Evolutionary conservation across 768 basidiomycete genomes (phyloP).

Genomic region (Lentinus brumalis): DNA sequence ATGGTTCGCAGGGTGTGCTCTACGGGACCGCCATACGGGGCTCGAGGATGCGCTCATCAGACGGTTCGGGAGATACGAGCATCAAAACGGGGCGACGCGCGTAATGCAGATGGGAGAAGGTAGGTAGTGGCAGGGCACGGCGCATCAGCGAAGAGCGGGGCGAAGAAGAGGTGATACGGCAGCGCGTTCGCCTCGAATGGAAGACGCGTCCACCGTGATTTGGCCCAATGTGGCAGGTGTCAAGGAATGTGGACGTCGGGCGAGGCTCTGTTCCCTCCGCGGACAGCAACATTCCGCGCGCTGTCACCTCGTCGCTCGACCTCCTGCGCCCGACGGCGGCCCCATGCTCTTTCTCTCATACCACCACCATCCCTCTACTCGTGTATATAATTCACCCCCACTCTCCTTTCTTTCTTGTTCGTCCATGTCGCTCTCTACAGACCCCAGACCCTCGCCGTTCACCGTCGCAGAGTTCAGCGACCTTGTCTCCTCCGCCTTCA

Average conservation of each 20-base stretch:
- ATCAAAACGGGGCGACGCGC: too few relatives aligned
- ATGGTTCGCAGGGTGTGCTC: background rate
- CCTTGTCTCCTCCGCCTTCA: conserved; percentile 30
- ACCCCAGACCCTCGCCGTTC: conserved; percentile 20
- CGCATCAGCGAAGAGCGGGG: conserved; percentile 2
- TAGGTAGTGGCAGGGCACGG: background rate
- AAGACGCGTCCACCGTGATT: background rate
- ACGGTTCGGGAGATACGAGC: too few relatives aligned
- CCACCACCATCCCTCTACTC: conserved; percentile 13
- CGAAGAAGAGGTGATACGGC: background rate
- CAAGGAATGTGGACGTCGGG: conserved; percentile 18
- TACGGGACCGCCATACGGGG: too few relatives aligned
- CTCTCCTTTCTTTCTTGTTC: conserved; percentile 12
- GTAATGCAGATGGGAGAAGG: conserved; percentile 2
- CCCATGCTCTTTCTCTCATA: background rate
- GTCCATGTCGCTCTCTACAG: conserved; percentile 15
- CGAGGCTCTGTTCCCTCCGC: conserved; percentile 9
- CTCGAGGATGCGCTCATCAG: too few relatives aligned
- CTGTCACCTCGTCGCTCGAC: background rate
- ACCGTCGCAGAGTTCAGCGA: conserved; percentile 30
- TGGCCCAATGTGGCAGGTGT: conserved; percentile 15
- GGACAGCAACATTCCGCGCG: conserved; percentile 13
- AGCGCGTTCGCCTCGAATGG: background rate
- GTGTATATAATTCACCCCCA: conserved; percentile 14
- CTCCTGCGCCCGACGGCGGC: background rate